Base-by-base conservation (phyloP, 257 asterid genomes). In the Parsonsia alboflavescens region DNA sequence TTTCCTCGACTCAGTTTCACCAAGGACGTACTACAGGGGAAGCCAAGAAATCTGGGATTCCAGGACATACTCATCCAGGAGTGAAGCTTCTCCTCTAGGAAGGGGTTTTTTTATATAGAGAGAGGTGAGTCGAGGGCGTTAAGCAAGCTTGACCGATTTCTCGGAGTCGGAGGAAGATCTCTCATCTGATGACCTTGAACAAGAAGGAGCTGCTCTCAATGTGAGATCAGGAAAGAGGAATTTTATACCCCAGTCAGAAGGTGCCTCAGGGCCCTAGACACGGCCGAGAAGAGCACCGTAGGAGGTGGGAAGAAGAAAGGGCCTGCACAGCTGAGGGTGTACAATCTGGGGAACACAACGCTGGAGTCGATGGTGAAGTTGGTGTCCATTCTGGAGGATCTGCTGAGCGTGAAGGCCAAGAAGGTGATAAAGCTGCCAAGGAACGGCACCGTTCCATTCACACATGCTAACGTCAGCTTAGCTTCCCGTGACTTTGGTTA, bases 261-360 rank as follows among this genome's bases (percentile, higher is more conserved):
- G 0, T 93, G 98, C 76, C 22, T 93, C 39, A 97, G 98, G 0
- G 97, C 97, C 11, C 80, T 93, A 5, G 98, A 93, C 85, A 90
- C 98, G 73, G 97, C 98, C 58, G 97, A 93, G 92, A 93, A 91
- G 90, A 93, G 98, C 84, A 93, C 96, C 75, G 98, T 97, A 0
- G 88, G 84, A 28, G 95, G 96, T 49, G 98, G 98, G 5, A 90
- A 91, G 94, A 93, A 93, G 88, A 81, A 72, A 17, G 91, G 61
- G 13, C 84, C 97, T 68, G 98, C 98, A 44, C 98, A 93, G 79
- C 84, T 93, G 73, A 82, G 98, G 80, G 97, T 93, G 45, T 93
- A 93, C 85, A 93, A 93, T 44, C 68, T 93, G 75, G 98, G 98
- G 9, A 93, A 93, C 84, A 93, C 96, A 1, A 78, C 96, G 0